These are phyloP conservation scores for Vicia sativa DNA, from an alignment of 306 rosid genomes.

Conservation along the genomic window DNA sequence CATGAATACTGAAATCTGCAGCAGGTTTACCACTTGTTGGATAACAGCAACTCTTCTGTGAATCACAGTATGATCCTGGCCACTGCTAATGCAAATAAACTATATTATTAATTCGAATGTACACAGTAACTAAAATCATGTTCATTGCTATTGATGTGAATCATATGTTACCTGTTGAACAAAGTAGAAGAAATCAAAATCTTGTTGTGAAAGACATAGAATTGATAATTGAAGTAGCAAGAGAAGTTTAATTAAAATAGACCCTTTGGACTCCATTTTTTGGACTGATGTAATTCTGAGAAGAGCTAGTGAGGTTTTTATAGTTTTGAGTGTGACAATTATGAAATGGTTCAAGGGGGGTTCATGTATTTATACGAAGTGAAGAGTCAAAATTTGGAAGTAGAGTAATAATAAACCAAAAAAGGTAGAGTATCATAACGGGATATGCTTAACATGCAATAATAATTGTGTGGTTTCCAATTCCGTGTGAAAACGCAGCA, in stretches of 20 bases:
- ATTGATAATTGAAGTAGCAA: constrained; percentile 47
- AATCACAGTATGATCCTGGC: constrained; percentile 90
- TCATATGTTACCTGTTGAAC: constrained; percentile 70
- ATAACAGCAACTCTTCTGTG: constrained; percentile 68
- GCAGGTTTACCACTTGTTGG: constrained; percentile 74
- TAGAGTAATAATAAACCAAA: neutral
- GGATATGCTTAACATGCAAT: constrained; percentile 3
- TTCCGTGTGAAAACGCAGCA: constrained; percentile 1
- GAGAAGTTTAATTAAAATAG: constrained; percentile 48
- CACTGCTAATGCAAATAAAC: constrained; percentile 59
- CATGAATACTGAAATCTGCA: constrained; percentile 79
- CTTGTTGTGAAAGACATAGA: constrained; percentile 53
- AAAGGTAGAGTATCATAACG: constrained; percentile 14
- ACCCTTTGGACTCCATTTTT: constrained; percentile 42
- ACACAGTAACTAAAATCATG: no score
- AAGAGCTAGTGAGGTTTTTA: neutral
- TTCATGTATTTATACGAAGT: constrained; percentile 43
- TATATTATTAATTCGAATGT: no score
- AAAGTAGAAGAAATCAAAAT: constrained; percentile 83
- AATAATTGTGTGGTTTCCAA: constrained; percentile 15
- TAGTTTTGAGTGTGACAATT: neutral
- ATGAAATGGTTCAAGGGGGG: constrained; percentile 27
- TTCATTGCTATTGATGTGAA: neutral
- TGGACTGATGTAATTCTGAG: neutral
- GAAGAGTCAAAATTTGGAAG: neutral